phyloP scores from a whole-genome alignment of 345 rosid species.

The Crucihimalaya himalaica region DNA sequence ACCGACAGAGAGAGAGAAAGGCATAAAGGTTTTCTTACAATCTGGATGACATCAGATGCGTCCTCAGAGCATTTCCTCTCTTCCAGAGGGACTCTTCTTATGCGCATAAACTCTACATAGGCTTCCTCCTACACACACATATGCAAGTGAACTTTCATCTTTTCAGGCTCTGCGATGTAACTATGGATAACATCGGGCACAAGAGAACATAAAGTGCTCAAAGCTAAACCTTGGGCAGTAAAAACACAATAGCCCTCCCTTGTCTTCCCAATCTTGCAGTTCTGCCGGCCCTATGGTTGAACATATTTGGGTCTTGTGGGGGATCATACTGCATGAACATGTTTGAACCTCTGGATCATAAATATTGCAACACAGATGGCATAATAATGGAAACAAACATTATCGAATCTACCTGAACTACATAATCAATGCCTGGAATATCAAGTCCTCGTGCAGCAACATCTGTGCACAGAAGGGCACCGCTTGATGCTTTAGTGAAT shows the following conservation, averaged over 20 bases:
- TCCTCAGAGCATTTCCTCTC: slow-evolving; percentile 56
- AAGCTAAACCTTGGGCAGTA: slow-evolving; percentile 67
- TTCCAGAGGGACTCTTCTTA: slow-evolving; percentile 74
- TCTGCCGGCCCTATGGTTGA: slow-evolving; percentile 89
- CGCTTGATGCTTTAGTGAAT: slow-evolving; percentile 74
- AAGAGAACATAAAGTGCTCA: neutral
- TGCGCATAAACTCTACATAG: slow-evolving; percentile 75
- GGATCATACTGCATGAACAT: slow-evolving; percentile 72
- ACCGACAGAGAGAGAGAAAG: slow-evolving; percentile 20
- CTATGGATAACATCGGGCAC: neutral
- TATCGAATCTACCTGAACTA: slow-evolving; percentile 67
- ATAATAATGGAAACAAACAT: slow-evolving; percentile 1
- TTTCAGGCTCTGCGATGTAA: neutral
- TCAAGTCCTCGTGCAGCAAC: slow-evolving; percentile 98
- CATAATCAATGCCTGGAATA: slow-evolving; percentile 88
- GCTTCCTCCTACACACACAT: slow-evolving; percentile 72
- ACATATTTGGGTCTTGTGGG: slow-evolving; percentile 91
- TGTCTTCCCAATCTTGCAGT: slow-evolving; percentile 89
- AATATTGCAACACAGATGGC: neutral
- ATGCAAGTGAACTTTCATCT: neutral
- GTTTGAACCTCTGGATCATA: slow-evolving; percentile 2
- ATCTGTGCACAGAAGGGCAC: slow-evolving; percentile 86
- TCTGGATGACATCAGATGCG: slow-evolving; percentile 67
- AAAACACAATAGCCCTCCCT: slow-evolving; percentile 72
- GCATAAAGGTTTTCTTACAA: slow-evolving; percentile 43